These are phyloP conservation scores for Boletus pseudo-olivaceus DNA, from an alignment of 768 basidiomycete genomes.

Conservation along the genomic window DNA sequence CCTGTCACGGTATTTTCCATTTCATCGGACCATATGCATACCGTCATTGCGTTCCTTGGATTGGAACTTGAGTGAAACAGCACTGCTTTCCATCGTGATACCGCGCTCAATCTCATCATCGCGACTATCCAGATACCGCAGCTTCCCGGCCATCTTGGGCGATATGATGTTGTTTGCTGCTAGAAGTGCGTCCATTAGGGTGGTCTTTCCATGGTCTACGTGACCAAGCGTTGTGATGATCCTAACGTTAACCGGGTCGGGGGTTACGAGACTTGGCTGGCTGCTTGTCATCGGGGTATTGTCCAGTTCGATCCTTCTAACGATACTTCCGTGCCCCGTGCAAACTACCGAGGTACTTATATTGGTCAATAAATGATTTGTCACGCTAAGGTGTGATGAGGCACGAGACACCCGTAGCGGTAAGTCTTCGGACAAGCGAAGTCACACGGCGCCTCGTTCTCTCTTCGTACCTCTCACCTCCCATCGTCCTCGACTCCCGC, in stretches of 20 bases:
- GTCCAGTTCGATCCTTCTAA: not conserved
- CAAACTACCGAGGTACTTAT: not conserved
- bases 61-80: slow-evolving; percentile 86
- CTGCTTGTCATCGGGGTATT: slow-evolving; percentile 22
- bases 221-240: slow-evolving; percentile 86
- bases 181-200: slow-evolving; percentile 90
- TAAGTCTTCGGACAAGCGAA: too few relatives aligned
- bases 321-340: not conserved
- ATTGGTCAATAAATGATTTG: slow-evolving; percentile 1
- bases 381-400: too few relatives aligned
- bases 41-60: slow-evolving; percentile 67
- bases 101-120: slow-evolving; percentile 98
- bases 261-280: slow-evolving; percentile 13
- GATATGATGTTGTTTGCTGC: slow-evolving; percentile 99
- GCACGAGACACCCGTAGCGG: too few relatives aligned
- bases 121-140: slow-evolving; percentile 91
- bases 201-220: slow-evolving; percentile 96
- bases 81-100: slow-evolving; percentile 98
- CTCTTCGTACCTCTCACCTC: too few relatives aligned
- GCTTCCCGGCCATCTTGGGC: slow-evolving; percentile 88
- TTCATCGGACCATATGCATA: slow-evolving; percentile 33
- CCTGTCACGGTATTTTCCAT: slow-evolving; percentile 30
- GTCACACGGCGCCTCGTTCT: too few relatives aligned
- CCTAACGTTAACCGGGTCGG: slow-evolving; percentile 50
- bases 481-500: too few relatives aligned